A percentile compares a stretch with the other conserved stretches of the same genome.
These are phyloP conservation scores for Otatea glauca DNA, from an alignment of 176 grass and related monocot species.

Conservation along the genomic window DNA sequence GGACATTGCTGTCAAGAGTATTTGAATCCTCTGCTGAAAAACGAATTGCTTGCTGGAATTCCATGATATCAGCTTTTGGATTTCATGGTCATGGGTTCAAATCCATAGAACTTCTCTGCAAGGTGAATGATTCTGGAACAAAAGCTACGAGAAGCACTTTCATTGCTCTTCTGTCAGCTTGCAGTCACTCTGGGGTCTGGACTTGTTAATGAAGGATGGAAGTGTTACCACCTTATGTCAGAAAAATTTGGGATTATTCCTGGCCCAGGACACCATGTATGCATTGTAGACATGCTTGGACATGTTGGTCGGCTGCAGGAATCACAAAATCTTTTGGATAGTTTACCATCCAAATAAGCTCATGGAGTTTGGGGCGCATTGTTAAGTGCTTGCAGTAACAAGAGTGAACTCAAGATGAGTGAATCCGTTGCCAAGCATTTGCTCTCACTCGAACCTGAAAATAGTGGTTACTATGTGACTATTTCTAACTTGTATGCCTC, in stretches of 20 bases:
- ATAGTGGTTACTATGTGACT: slow-evolving; percentile 85
- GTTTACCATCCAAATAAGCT: slow-evolving; percentile 47
- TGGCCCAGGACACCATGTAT: slow-evolving; percentile 74
- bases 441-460: slow-evolving; percentile 65
- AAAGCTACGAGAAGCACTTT: slow-evolving; percentile 80
- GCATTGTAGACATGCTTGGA: slow-evolving; percentile 79
- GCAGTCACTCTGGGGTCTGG: slow-evolving; percentile 79
- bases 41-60: slow-evolving; percentile 87
- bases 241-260: slow-evolving; percentile 66
- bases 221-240: slow-evolving; percentile 71
- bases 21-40: slow-evolving; percentile 67
- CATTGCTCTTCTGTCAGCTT: slow-evolving; percentile 79
- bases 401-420: slow-evolving; percentile 53
- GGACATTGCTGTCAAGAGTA: slow-evolving; percentile 49
- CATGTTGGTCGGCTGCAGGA: slow-evolving; percentile 61
- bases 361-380: slow-evolving; percentile 81
- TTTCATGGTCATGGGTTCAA: slow-evolving; percentile 72
- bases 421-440: slow-evolving; percentile 65
- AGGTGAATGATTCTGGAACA: slow-evolving; percentile 64
- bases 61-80: slow-evolving; percentile 82
- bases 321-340: slow-evolving; percentile 62
- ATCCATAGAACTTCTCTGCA: slow-evolving; percentile 68
- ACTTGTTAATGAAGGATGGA: slow-evolving; percentile 75
- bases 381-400: slow-evolving; percentile 62
- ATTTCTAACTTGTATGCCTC: slow-evolving; percentile 77